These are phyloP conservation scores for Tulasnella sp. DNA, from an alignment of 768 basidiomycete genomes.

Conservation along the genomic window DNA sequence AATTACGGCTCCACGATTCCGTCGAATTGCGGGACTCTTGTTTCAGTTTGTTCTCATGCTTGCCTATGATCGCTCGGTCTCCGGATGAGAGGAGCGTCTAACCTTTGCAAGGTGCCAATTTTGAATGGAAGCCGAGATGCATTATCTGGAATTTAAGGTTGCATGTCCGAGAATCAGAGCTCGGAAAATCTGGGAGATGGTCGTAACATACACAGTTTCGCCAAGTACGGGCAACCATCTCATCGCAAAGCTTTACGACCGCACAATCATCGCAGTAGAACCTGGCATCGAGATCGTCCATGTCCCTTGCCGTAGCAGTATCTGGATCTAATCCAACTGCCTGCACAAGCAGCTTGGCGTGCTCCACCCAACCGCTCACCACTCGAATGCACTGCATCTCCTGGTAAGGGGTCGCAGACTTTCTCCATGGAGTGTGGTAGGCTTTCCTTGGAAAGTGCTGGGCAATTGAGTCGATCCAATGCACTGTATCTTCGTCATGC, in stretches of 20 bases:
- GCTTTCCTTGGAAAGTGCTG: background rate
- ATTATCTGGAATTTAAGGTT: background rate
- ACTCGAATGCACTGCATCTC: background rate
- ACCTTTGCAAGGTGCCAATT: background rate
- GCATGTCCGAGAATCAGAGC: background rate
- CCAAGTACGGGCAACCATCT: background rate
- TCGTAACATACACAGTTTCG: background rate
- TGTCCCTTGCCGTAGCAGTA: background rate
- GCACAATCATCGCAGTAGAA: conserved; percentile 20
- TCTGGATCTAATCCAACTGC: conserved; percentile 17
- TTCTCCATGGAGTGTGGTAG: background rate
- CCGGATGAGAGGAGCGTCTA: background rate
- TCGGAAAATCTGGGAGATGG: no score
- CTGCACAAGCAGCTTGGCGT: background rate
- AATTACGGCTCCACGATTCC: background rate
- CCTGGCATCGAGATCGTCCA: background rate
- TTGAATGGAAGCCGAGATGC: background rate
- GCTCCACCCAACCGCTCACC: background rate
- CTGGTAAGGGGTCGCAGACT: background rate
- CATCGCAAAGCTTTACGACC: background rate
- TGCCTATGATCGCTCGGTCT: background rate
- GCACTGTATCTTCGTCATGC: background rate
- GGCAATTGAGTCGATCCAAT: background rate
- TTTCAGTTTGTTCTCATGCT: background rate
- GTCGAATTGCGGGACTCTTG: background rate